Evolutionary conservation across 2,329 filamentous ascomycete species (phyloP).

Genomic region (Penicillium sp.): DNA sequence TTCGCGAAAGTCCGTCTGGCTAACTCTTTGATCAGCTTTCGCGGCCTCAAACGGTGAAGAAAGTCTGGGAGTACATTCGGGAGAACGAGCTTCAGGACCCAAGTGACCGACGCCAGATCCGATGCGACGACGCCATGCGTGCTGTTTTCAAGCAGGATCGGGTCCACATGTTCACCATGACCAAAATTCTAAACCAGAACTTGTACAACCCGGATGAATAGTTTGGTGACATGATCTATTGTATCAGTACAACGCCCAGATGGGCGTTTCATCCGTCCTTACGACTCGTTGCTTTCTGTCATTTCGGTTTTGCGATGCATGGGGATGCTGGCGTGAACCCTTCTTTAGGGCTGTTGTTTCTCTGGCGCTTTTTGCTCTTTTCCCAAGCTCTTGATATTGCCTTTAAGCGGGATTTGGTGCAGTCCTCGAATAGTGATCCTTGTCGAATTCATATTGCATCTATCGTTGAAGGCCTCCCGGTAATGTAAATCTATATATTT

Average conservation of each 20-base stretch:
- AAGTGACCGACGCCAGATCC: slow-evolving; percentile 83
- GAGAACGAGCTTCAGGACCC: slow-evolving; percentile 84
- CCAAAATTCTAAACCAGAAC: slow-evolving; percentile 87
- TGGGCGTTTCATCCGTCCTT: slow-evolving; percentile 7
- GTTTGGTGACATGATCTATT: slow-evolving; percentile 11
- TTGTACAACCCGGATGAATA: slow-evolving; percentile 78
- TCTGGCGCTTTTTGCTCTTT: slow-evolving; percentile 16
- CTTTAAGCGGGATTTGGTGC: slow-evolving; percentile 36
- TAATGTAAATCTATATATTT: neutral
- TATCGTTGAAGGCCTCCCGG: neutral
- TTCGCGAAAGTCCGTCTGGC: slow-evolving; percentile 3
- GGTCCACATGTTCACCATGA: slow-evolving; percentile 99
- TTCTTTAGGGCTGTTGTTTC: slow-evolving; percentile 11
- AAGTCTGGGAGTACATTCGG: slow-evolving; percentile 94
- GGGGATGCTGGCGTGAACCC: slow-evolving; percentile 29
- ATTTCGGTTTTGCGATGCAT: slow-evolving; percentile 28
- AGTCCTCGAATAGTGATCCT: slow-evolving; percentile 19
- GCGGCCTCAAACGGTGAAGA: slow-evolving; percentile 91
- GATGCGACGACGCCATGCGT: slow-evolving; percentile 86
- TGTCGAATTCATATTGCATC: slow-evolving; percentile 6
- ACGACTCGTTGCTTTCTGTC: slow-evolving; percentile 24
- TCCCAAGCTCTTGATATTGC: slow-evolving; percentile 18
- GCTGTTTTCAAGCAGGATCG: slow-evolving; percentile 86
- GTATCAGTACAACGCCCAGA: neutral
- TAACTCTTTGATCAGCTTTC: slow-evolving; percentile 60